Evolutionary conservation across 257 asterid species (phyloP).

Genomic region (Solanum chiquidenum): DNA sequence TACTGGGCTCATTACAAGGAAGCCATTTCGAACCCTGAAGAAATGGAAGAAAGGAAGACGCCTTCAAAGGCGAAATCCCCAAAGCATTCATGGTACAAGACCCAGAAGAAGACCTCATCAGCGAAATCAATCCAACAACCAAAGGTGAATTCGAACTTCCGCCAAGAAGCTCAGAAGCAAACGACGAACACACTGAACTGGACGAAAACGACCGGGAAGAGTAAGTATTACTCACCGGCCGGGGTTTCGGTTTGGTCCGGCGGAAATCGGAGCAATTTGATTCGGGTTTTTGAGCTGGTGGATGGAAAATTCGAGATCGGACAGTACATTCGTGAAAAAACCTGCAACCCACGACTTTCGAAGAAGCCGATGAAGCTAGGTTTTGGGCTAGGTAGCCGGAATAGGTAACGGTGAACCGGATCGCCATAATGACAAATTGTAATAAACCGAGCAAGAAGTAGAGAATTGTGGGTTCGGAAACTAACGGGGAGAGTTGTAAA

Average conservation of each 20-base stretch:
- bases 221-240: neutral
- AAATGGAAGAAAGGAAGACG: slow-evolving; percentile 42
- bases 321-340: slow-evolving; percentile 42
- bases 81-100: slow-evolving; percentile 16
- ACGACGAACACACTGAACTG: slow-evolving; percentile 28
- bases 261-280: slow-evolving; percentile 24
- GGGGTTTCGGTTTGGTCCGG: slow-evolving; percentile 10
- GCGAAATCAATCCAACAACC: slow-evolving; percentile 39
- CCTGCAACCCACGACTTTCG: slow-evolving; percentile 28
- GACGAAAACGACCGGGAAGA: neutral
- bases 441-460: slow-evolving; percentile 20
- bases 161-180: slow-evolving; percentile 39
- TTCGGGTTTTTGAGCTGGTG: slow-evolving; percentile 27
- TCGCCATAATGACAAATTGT: slow-evolving; percentile 54
- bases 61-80: slow-evolving; percentile 58
- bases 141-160: slow-evolving; percentile 35
- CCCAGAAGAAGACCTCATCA: slow-evolving; percentile 41
- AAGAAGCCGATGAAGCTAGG: slow-evolving; percentile 39
- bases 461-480: slow-evolving; percentile 13
- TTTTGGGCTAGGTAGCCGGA: slow-evolving; percentile 72
- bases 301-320: slow-evolving; percentile 27
- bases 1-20: slow-evolving; percentile 48
- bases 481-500: neutral
- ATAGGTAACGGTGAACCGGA: slow-evolving; percentile 63
- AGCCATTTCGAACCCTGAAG: slow-evolving; percentile 64